Base-by-base conservation (phyloP, 768 basidiomycete genomes). In the Scleroderma bovista region DNA sequence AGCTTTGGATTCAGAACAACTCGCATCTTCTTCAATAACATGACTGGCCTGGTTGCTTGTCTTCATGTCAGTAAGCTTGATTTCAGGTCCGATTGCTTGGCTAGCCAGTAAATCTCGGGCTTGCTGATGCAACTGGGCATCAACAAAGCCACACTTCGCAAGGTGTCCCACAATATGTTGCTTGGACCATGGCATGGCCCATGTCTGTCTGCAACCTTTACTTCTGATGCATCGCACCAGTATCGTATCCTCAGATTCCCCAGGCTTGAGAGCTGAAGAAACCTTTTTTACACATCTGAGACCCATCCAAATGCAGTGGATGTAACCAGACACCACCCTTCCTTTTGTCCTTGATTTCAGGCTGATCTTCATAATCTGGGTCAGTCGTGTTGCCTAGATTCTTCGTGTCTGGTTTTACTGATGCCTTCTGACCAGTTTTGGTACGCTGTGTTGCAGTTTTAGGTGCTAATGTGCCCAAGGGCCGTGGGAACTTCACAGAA, bases 281-380 rank as follows among this genome's bases (percentile, higher is more conserved):
- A 29, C 26, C 4, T n/a, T n/a, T n/a, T n/a, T n/a, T n/a, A n/a
- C n/a, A 29, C 9, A 9, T 29, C 26, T 29, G 26, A n/a, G 53
- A 40, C 2, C 38, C 50, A 26, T 36, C 16, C 2, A 19, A 13
- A 20, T 51, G 32, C 11, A 54, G 20, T 0, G 26, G 42, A 1
- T 44, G 47, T n/a, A 32, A 6, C 16, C 22, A 44, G 2, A 26
- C 50, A 40, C 53, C 46, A 24, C 46, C 31, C 3, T 24, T 44
- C 3, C 20, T 17, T 17, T 13, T 20, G 7, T 54, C 50, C 2
- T 47, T n/a, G n/a, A 41, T 20, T 22, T 55, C 47, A 4, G 47
- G 50, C 26, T 53, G 24, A 26, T 56, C 55, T 17, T 37, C 38
- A 32, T 52, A 56, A 9, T 31, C 15, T 1, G 38, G 38, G 22